These are phyloP conservation scores for Didymella arachidicola DNA, from an alignment of 2,329 filamentous ascomycete species.

Conservation along the genomic window DNA sequence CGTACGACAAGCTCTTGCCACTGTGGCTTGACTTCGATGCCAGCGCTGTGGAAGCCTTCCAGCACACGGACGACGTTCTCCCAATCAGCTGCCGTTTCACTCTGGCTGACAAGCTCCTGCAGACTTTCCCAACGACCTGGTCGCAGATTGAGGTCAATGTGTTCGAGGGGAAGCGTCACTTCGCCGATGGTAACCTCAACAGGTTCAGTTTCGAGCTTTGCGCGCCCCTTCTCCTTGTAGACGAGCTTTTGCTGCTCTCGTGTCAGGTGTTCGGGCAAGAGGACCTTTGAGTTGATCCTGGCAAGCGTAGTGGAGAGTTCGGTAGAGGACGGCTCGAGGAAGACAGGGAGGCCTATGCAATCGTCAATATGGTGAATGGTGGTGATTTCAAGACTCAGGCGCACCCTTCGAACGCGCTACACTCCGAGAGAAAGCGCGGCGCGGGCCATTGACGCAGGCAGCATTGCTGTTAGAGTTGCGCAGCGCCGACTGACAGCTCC, in stretches of 20 bases:
- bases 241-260: slow-evolving; percentile 53
- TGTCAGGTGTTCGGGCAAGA: slow-evolving; percentile 55
- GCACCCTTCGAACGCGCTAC: slow-evolving; percentile 36
- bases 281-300: slow-evolving; percentile 53
- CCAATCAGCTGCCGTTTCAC: slow-evolving; percentile 42
- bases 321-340: slow-evolving; percentile 51
- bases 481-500: slow-evolving; percentile 40
- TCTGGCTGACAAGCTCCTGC: slow-evolving; percentile 24
- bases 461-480: slow-evolving; percentile 20
- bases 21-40: slow-evolving; percentile 22
- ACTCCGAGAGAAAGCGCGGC: slow-evolving; percentile 43
- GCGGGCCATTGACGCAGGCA: slow-evolving; percentile 31
- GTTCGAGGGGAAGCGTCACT: slow-evolving; percentile 45
- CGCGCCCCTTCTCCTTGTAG: slow-evolving; percentile 51
- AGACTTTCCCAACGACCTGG: slow-evolving; percentile 28
- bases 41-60: slow-evolving; percentile 42
- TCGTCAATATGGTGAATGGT: slow-evolving; percentile 10
- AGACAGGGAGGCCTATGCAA: slow-evolving; percentile 51
- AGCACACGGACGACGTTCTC: slow-evolving; percentile 47
- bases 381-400: neutral
- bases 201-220: slow-evolving; percentile 54
- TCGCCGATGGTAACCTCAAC: slow-evolving; percentile 53
- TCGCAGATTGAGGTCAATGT: slow-evolving; percentile 35
- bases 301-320: slow-evolving; percentile 53
- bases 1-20: slow-evolving; percentile 35